Conservation (phyloP, 2,329 filamentous ascomycete species). For the Rhynchosporium secalis region DNA sequence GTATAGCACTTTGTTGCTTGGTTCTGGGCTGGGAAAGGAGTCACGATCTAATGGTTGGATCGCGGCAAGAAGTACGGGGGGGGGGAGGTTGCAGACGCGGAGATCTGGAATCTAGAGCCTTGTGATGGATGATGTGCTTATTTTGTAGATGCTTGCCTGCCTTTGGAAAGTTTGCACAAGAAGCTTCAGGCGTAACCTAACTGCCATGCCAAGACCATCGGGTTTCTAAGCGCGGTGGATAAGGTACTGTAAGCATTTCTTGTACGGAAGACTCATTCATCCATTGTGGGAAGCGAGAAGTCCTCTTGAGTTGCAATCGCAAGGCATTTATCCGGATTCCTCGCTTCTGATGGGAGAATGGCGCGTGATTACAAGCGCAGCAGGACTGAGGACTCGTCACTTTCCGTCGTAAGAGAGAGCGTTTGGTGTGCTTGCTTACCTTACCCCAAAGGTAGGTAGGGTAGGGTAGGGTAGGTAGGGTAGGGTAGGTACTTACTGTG, state of each 20-base stretch:
- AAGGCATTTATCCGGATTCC: not conserved
- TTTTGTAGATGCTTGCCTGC: too few species aligned
- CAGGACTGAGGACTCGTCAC: slow-evolving; percentile 3
- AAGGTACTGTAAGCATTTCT: not conserved
- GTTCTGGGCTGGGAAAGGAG: not conserved
- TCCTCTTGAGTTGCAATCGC: not conserved
- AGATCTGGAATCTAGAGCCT: too few species aligned
- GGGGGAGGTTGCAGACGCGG: not conserved
- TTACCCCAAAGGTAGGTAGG: too few species aligned
- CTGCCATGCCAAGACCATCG: not conserved
- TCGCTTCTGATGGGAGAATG: not conserved
- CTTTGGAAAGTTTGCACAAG: too few species aligned
- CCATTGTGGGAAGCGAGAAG: too few species aligned
- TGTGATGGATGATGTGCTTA: too few species aligned
- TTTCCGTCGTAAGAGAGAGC: not conserved
- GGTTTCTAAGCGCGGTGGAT: not conserved
- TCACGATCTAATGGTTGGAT: not conserved
- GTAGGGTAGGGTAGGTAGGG: not conserved
- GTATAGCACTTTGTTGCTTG: too few species aligned
- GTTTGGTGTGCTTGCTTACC: not conserved
- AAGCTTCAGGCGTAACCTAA: slow-evolving; percentile 9
- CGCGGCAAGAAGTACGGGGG: not conserved
- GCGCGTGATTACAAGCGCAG: slow-evolving; percentile 1
- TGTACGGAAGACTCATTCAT: too few species aligned
- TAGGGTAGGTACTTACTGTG: not conserved